Percentiles rank a stretch among this genome's conserved stretches.
Conservation (phyloP, 2,329 filamentous ascomycete genomes). For the Zymoseptoria pseudotritici region DNA sequence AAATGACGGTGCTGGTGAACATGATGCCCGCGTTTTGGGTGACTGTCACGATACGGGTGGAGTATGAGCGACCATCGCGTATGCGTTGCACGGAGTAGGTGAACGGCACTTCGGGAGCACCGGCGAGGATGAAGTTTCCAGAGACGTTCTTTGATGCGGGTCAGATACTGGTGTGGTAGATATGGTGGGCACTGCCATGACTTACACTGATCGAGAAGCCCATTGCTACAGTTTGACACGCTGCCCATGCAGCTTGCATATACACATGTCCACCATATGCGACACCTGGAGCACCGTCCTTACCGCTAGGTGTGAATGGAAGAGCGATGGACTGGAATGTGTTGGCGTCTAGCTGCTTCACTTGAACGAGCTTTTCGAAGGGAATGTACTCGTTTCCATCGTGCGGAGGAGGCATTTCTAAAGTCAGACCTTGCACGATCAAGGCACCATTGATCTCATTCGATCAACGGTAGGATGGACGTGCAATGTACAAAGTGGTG, state of each 20-base stretch:
- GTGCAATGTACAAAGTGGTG: not conserved
- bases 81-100: conserved; percentile 42
- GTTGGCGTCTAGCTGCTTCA: conserved; percentile 29
- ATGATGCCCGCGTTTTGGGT: conserved; percentile 39
- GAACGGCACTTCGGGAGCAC: conserved; percentile 40
- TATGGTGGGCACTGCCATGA: conserved; percentile 1
- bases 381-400: conserved; percentile 23
- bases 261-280: conserved; percentile 50
- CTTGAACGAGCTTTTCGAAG: conserved; percentile 31
- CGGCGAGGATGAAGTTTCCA: conserved; percentile 44
- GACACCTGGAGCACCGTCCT: conserved; percentile 13
- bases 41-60: conserved; percentile 43
- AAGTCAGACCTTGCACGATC: too few species aligned
- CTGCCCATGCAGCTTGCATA: conserved; percentile 48
- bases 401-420: conserved; percentile 5
- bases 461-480: not conserved
- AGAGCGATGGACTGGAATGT: conserved; percentile 32
- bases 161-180: conserved; percentile 2
- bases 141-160: conserved; percentile 38
- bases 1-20: conserved; percentile 45
- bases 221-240: conserved; percentile 42
- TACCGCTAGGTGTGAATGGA: conserved; percentile 31
- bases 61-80: conserved; percentile 44
- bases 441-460: not conserved
- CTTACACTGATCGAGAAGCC: conserved; percentile 45